Base-by-base conservation (phyloP, 495 filamentous ascomycete species). In the Echria macrotheca region DNA sequence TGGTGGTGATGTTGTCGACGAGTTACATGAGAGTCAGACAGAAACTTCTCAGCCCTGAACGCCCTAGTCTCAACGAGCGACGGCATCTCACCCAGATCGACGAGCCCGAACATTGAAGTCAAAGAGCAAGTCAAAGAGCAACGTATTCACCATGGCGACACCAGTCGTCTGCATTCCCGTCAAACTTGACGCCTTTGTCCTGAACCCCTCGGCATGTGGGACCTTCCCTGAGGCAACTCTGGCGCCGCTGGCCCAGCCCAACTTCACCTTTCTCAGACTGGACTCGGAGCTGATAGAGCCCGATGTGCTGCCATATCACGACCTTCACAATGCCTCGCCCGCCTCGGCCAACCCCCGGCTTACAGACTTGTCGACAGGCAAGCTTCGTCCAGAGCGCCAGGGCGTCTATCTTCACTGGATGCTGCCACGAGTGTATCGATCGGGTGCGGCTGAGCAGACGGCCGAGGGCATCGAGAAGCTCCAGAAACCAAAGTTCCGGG, bases 391-490 rank as follows among this genome's bases (percentile, higher is more conserved):
- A 36, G 67, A 70, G 24, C 40, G 40, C 2, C 39, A 61, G 1
- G 78, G 78, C 0, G 74, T 80, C 3, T 79, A 80, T 46, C 12
- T 82, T 0, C 69, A 75, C 51, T 81, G 77, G 78, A 67, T 50
- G 1, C n/a, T 81, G 0, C 78, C 78, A 0, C 66, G 64, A 0
- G 6, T 60, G 9, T 80, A 75, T 44, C 66, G 76, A 0, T 21
- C 54, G 0, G 75, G 71, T 31, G 7, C 28, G 12, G 12, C 28
- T 12, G 7, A 31, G 28, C 28, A 31, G 39, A 45, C 2, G 1
- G 7, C 4, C 23, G 19, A 25, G 21, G 15, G 9, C 18, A 14
- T 11, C 38, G 32, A 37, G 19, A 42, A 51, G 51, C 44, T 41
- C 10, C 40, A 43, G 41, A 8, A 62, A 19, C 42, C 31, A 10